These are phyloP conservation scores for Microthlaspi erraticum DNA, from an alignment of 345 rosid species.

Conservation along the genomic window DNA sequence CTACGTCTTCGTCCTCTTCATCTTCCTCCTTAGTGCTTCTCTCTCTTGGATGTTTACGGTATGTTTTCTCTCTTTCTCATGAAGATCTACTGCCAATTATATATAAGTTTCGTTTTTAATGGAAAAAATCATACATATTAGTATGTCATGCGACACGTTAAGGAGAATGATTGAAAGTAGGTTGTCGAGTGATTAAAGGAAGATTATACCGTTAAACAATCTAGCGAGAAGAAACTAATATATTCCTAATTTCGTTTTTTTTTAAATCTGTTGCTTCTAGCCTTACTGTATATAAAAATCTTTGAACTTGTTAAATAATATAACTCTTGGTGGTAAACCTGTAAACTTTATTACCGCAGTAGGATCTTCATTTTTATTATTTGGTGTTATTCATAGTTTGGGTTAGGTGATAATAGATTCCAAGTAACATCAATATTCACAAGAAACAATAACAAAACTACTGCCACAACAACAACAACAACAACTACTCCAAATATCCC, in stretches of 20 bases:
- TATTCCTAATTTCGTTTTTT: too few relatives aligned
- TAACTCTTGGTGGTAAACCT: too few relatives aligned
- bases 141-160: neutral
- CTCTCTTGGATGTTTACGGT: constrained; percentile 46
- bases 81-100: neutral
- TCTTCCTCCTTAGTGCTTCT: constrained; percentile 44
- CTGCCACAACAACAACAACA: neutral
- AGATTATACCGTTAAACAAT: neutral
- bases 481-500: neutral
- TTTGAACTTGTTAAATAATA: too few relatives aligned
- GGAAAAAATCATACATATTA: neutral
- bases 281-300: too few relatives aligned
- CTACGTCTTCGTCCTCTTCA: constrained; percentile 40
- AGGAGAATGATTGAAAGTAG: neutral
- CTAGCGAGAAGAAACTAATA: too few relatives aligned
- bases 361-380: neutral
- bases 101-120: neutral
- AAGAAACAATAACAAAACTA: constrained; percentile 24
- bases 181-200: neutral
- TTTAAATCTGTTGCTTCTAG: too few relatives aligned
- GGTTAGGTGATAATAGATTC: constrained; percentile 32
- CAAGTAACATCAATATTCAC: constrained; percentile 26
- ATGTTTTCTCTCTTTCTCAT: constrained; percentile 27
- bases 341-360: too few relatives aligned
- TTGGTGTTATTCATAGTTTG: constrained; percentile 34